Evolutionary conservation across 495 filamentous ascomycete species (phyloP).

Genomic region (Poronia punctata): DNA sequence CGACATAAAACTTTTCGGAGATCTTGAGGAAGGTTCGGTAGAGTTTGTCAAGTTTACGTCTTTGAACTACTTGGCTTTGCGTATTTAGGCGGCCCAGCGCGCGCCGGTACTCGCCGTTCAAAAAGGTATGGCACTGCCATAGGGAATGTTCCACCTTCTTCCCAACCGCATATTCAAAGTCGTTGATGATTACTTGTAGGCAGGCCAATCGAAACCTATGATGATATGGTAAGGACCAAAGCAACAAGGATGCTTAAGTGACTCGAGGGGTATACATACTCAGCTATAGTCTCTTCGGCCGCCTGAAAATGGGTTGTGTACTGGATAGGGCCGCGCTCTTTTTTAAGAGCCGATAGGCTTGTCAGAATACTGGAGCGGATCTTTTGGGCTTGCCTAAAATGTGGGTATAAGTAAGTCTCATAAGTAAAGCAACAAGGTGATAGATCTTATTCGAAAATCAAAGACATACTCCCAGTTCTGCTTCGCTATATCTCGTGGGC

Average conservation of each 20-base stretch:
- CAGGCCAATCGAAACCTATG: constrained; percentile 62
- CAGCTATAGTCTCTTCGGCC: constrained; percentile 21
- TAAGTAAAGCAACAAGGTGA: neutral
- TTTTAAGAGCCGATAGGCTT: constrained; percentile 19
- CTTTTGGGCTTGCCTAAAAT: constrained; percentile 24
- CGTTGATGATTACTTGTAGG: constrained; percentile 62
- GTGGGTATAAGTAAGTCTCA: constrained; percentile 7
- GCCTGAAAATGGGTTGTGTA: constrained; percentile 24
- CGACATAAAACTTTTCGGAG: constrained; percentile 78
- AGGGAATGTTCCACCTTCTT: constrained; percentile 60
- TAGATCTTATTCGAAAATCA: neutral
- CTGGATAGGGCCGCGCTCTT: constrained; percentile 16
- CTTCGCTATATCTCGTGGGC: constrained; percentile 18
- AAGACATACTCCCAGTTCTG: constrained; percentile 23
- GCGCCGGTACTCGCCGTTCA: constrained; percentile 72
- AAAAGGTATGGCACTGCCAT: constrained; percentile 71
- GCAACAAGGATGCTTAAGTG: constrained; percentile 4
- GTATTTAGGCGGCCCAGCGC: constrained; percentile 37
- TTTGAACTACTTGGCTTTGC: constrained; percentile 60
- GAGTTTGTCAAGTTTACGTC: constrained; percentile 69
- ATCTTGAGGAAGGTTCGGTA: constrained; percentile 81
- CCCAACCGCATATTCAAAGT: constrained; percentile 61
- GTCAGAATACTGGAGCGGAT: constrained; percentile 20
- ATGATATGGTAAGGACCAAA: constrained; percentile 18
- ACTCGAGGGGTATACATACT: constrained; percentile 15